Evolutionary conservation across 169 alveolate species (phyloP), one percentile per base, ranked within the genome.

Genomic region (Eimeria brunetti): DNA sequence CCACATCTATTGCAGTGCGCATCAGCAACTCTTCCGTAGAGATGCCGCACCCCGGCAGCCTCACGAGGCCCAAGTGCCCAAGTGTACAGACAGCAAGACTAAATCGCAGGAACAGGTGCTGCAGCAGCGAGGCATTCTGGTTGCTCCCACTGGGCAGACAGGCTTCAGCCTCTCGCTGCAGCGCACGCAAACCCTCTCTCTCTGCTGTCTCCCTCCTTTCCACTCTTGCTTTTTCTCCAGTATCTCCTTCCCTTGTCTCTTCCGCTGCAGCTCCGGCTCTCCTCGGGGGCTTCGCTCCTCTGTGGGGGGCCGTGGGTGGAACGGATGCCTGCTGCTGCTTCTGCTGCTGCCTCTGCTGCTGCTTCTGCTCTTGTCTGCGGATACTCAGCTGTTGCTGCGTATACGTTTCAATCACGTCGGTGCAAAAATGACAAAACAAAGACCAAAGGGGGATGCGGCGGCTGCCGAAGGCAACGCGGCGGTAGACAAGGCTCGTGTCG

Each of bases 391-490:
- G 76, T n/a, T 84, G 44, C 76, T 84, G 91, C 30, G 44, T 84
- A 58, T 84, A 84, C 18, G 24, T 56, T 36, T 56, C 78, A 84
- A 84, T 24, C 9, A 84, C 27, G 22, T 84, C 91, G 18, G 71
- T 30, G 58, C 91, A 84, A 24, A 84, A 84, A 30, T 20, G 44
- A 58, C 91, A 84, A 20, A 84, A 84, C 51, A 84, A n/a, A 27
- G 91, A 33, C 91, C 91, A 84, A 14, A 84, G 56, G 60, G 91
- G 14, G 20, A 84, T 84, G 53, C 91, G 73, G 41, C 91, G 58
- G 76, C 78, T 84, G 14, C 91, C 76, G 78, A 84, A 84, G 78
- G 91, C 76, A 84, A 84, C 56, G 56, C 91, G 91, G 44, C 91
- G 91, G 58, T 84, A 84, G 56, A 84, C 41, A 33, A 84, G 91